Conservation (phyloP, 495 filamentous ascomycete species). For the Thermochaetoides thermophila region DNA sequence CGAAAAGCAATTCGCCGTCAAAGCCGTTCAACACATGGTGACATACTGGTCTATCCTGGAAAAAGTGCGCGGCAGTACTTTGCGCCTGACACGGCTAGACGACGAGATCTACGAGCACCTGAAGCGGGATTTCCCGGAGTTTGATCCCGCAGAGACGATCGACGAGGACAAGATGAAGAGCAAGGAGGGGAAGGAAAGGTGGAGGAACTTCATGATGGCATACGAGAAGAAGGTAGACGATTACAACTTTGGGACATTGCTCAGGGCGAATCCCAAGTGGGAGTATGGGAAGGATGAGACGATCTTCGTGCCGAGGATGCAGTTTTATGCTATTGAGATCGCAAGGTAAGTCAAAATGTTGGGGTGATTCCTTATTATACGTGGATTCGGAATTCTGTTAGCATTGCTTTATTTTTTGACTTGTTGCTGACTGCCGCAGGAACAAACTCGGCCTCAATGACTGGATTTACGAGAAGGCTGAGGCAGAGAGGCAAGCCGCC, state of each 20-base stretch:
- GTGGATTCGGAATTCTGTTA: too few relatives aligned
- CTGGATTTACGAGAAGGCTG: slow-evolving; percentile 75
- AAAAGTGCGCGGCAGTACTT: slow-evolving; percentile 65
- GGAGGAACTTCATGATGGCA: slow-evolving; percentile 85
- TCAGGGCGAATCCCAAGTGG: slow-evolving; percentile 58
- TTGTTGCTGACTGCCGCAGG: slow-evolving; percentile 59
- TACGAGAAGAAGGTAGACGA: slow-evolving; percentile 90
- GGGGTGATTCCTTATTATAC: slow-evolving; percentile 5
- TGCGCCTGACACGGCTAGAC: slow-evolving; percentile 86
- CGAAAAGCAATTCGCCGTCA: slow-evolving; percentile 98
- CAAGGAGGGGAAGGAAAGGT: slow-evolving; percentile 87
- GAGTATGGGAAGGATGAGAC: slow-evolving; percentile 85
- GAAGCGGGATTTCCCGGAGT: slow-evolving; percentile 75
- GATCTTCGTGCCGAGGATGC: slow-evolving; percentile 89
- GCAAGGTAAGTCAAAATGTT: slow-evolving; percentile 54
- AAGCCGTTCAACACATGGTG: slow-evolving; percentile 87
- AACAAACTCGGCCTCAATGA: slow-evolving; percentile 86
- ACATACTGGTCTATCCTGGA: slow-evolving; percentile 96
- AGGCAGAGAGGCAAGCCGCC: slow-evolving; percentile 24
- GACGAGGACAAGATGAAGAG: slow-evolving; percentile 96
- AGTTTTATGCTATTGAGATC: slow-evolving; percentile 97
- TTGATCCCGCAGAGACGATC: slow-evolving; percentile 64
- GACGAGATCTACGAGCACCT: slow-evolving; percentile 88
- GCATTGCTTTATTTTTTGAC: not conserved
- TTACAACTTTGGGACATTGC: slow-evolving; percentile 93